Percentiles rank a stretch among this genome's conserved stretches.
Evolutionary conservation across 2,329 filamentous ascomycete species (phyloP).

Genomic region (Beauveria australis): DNA sequence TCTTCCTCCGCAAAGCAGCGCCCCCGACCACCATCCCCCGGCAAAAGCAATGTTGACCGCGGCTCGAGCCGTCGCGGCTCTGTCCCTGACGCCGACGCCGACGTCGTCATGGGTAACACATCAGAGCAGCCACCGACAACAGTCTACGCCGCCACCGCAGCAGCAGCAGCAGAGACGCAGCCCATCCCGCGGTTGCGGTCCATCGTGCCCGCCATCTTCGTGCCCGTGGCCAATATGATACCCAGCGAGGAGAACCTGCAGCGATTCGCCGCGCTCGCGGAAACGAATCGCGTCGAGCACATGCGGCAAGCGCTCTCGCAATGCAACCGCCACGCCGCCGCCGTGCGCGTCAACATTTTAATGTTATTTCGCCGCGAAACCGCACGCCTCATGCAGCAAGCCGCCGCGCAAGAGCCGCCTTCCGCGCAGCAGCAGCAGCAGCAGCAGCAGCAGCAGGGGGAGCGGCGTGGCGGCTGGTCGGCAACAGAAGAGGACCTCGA

Average conservation of each 20-base stretch:
- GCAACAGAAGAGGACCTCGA: slow-evolving; percentile 11
- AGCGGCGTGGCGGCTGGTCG: not conserved
- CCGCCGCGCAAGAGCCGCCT: slow-evolving; percentile 11
- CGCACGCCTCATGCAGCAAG: slow-evolving; percentile 21
- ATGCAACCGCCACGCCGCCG: slow-evolving; percentile 19
- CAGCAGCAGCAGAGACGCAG: slow-evolving; percentile 8
- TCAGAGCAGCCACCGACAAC: not conserved
- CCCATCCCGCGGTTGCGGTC: slow-evolving; percentile 16
- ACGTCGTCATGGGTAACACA: not conserved
- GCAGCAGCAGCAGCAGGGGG: not conserved
- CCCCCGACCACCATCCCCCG: not conserved
- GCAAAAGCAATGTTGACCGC: not conserved
- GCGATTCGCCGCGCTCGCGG: slow-evolving; percentile 24
- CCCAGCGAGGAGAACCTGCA: slow-evolving; percentile 12
- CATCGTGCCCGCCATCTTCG: slow-evolving; percentile 26
- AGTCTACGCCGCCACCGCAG: not conserved
- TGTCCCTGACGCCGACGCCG: not conserved
- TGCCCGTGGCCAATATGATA: slow-evolving; percentile 22
- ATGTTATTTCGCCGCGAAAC: slow-evolving; percentile 23
- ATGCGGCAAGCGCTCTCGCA: slow-evolving; percentile 15
- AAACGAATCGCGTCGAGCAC: slow-evolving; percentile 15
- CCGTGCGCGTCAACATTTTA: slow-evolving; percentile 24
- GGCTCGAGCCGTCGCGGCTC: not conserved
- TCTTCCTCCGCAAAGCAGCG: not conserved
- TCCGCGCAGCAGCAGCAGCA: not conserved